Evolutionary conservation across 768 basidiomycete species (phyloP), one percentile per base, ranked within the genome.

Genomic region (Mycena alexandri): DNA sequence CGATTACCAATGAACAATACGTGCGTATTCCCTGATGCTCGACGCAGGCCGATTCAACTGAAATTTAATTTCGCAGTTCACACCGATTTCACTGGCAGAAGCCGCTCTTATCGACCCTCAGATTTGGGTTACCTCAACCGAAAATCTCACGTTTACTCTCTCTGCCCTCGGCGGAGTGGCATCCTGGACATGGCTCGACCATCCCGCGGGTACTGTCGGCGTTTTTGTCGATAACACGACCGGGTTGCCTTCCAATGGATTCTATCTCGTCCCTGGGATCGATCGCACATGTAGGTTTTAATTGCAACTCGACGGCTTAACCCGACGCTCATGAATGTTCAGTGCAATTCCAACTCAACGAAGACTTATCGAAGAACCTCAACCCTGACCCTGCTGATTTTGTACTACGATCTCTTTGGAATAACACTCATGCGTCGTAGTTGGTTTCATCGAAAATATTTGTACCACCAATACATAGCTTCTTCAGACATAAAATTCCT

Each of bases 141-240:
- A 73, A 7, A 73, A 84, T 65, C 71, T 84, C 57, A 84, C 81
- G 0, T 88, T 89, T 72, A 84, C 82, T 2, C 73, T 89, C 6
- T 86, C 86, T 3, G 87, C 87, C 3, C 74, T 76, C 48, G 84
- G 85, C 14, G 88, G 87, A 1, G 87, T 89, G 5, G 87, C 84
- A 0, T 77, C 83, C 0, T 89, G 86, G 84, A 84, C 87, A 7
- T 89, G 87, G 87, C 77, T 89, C 1, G 88, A 89, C 60, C 87
- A 89, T 74, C 87, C 87, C 0, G 76, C 79, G 0, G 85, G 85
- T n/a, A 88, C 86, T 0, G 77, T 88, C 1, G 88, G 87, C 11
- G 77, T 83, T 44, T 89, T 89, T 71, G 75, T 83, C 42, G 86
- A 88, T 65, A 74, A 71, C 22, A 57, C 65, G 7, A 87, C 82